Base-by-base conservation (phyloP, 2,329 filamentous ascomycete species). In the Sporothrix brasiliensis region DNA sequence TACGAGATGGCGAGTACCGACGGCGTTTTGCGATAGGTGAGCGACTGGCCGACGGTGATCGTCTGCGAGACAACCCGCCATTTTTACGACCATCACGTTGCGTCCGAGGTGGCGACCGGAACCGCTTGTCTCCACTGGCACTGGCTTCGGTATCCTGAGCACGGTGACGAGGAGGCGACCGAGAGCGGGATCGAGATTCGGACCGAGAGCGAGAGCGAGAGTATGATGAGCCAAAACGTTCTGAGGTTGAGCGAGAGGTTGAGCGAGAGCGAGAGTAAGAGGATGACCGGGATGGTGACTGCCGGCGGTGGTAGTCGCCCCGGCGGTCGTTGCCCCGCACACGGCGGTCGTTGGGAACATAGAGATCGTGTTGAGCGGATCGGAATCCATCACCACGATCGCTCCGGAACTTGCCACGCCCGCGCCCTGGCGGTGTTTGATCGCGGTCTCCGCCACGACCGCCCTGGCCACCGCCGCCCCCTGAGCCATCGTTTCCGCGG, bases 341-440 rank as follows among this genome's bases (percentile, higher is more conserved):
- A 60, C 82, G 82, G 65, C 80, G 80, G n/a, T 81, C 82, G 73
- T 82, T 80, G 1, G 86, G 86, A 49, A 86, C 81, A 72, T 89
- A 86, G 71, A 83, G 83, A 73, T 88, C 86, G 63, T 85, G 80
- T 5, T 73, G 74, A 24, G 73, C 72, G 7, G 67, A 44, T 3
- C 77, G 75, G 69, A 79, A 81, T 13, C 39, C 11, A 4, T 79
- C 80, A 65, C 81, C 83, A 13, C 79, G 78, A 21, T 84, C 81
- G 72, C 83, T 81, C 72, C 84, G 78, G 21, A 80, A 76, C 60
- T 21, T 11, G 19, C 82, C 82, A 41, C 82, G 80, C 47, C 79
- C 78, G 69, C 82, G 80, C 9, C 81, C 79, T 6, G 81, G 80
- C 10, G 84, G 84, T 1, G 86, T 85, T 5, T 81, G 80, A 2